These are phyloP conservation scores for Corynespora cassiicola DNA, from an alignment of 2,329 filamentous ascomycete species.

Conservation along the genomic window DNA sequence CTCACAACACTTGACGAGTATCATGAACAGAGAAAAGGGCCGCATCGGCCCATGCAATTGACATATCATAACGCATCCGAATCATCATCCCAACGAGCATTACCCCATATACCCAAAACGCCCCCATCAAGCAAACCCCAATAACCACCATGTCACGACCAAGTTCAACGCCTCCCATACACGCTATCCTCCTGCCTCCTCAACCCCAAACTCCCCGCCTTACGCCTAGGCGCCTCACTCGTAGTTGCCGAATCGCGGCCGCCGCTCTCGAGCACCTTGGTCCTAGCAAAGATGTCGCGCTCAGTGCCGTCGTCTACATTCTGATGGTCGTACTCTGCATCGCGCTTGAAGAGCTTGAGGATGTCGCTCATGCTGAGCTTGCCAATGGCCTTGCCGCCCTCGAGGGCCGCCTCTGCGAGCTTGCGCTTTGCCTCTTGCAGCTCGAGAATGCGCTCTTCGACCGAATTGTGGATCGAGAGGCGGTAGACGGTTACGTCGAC, in stretches of 20 bases:
- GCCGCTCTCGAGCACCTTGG: constrained; percentile 32
- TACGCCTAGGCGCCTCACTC: constrained; percentile 29
- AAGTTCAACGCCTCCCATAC: constrained; percentile 52
- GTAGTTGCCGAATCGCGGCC: constrained; percentile 12
- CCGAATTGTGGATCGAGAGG: constrained; percentile 82
- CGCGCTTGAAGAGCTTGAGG: constrained; percentile 82
- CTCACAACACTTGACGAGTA: too few species aligned
- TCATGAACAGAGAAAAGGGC: too few species aligned
- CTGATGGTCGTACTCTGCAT: constrained; percentile 61
- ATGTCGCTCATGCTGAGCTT: constrained; percentile 95
- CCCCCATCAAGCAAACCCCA: too few species aligned
- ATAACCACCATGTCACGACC: too few species aligned
- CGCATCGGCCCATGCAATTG: too few species aligned
- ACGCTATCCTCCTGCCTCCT: constrained; percentile 47
- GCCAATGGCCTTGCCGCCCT: constrained; percentile 76
- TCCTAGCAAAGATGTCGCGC: constrained; percentile 42
- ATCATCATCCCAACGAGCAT: too few species aligned
- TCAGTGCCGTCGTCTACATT: constrained; percentile 47
- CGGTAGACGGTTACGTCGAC: constrained; percentile 95
- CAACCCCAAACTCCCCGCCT: constrained; percentile 37
- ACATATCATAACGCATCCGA: too few species aligned
- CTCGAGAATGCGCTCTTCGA: constrained; percentile 93
- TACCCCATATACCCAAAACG: too few species aligned
- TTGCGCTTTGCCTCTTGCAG: constrained; percentile 93
- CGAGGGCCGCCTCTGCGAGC: constrained; percentile 90